Evolutionary conservation across 345 rosid species (phyloP).

Genomic region (Anacardium occidentale): DNA sequence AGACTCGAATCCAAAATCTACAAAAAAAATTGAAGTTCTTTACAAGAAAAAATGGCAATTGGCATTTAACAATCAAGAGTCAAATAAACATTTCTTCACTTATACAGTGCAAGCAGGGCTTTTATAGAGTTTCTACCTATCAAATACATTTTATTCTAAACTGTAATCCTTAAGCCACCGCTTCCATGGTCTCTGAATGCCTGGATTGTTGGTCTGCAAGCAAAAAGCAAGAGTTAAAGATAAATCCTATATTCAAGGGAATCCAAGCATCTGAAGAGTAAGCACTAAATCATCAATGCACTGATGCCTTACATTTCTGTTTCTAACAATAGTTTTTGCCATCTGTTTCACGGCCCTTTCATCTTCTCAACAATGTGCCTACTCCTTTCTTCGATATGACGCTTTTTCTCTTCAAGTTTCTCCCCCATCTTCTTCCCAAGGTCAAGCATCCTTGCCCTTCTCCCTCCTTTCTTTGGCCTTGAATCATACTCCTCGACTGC

Average conservation of each 20-base stretch:
- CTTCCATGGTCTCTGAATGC: neutral
- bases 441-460: conserved; percentile 72
- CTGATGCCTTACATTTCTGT: neutral
- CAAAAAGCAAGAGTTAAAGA: neutral
- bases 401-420: conserved; percentile 84
- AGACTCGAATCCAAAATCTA: too few relatives aligned
- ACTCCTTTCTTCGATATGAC: conserved; percentile 75
- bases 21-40: too few relatives aligned
- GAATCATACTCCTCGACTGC: conserved; percentile 49
- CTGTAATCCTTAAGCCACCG: neutral
- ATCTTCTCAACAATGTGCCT: conserved; percentile 82
- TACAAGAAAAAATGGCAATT: neutral
- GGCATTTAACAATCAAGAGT: neutral
- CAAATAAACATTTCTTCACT: too few relatives aligned
- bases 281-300: neutral
- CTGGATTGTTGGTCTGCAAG: neutral
- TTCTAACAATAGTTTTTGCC: too few relatives aligned
- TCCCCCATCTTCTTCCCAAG: conserved; percentile 88
- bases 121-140: neutral
- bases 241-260: neutral
- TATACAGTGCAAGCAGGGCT: neutral
- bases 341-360: conserved; percentile 48
- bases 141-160: neutral
- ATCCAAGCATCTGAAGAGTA: neutral
- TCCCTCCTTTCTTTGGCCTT: conserved; percentile 58